These are phyloP conservation scores for Rhynchosporium graminicola DNA, from an alignment of 2,329 filamentous ascomycete genomes.

Conservation along the genomic window DNA sequence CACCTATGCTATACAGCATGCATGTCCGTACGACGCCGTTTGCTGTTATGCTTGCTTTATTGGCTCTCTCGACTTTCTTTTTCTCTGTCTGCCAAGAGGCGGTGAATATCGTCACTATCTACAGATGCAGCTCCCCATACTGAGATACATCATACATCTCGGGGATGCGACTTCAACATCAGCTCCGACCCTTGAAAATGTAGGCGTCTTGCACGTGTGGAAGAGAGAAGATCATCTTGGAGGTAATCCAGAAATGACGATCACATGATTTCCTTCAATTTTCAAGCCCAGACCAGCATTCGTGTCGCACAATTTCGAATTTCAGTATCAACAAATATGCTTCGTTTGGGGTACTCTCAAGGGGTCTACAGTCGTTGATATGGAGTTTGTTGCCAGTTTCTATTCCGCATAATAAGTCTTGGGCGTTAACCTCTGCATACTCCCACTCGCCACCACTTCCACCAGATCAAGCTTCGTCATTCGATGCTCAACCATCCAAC, in stretches of 20 bases:
- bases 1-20: slow-evolving; percentile 7
- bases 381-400: background rate
- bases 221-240: background rate
- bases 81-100: slow-evolving; percentile 7
- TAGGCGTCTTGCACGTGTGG: background rate
- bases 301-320: background rate
- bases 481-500: background rate
- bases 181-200: background rate
- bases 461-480: background rate
- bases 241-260: no score
- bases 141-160: background rate
- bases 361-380: background rate
- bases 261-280: slow-evolving; percentile 4
- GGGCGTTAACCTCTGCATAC: background rate
- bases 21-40: slow-evolving; percentile 1
- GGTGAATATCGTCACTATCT: slow-evolving; percentile 1
- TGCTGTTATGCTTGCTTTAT: background rate
- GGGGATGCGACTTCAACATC: background rate
- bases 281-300: background rate
- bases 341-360: background rate
- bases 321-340: background rate
- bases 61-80: background rate
- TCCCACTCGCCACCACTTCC: background rate
- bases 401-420: background rate
- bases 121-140: background rate